Base-by-base conservation (phyloP, 345 rosid genomes). In the Linum usitatissimum region DNA sequence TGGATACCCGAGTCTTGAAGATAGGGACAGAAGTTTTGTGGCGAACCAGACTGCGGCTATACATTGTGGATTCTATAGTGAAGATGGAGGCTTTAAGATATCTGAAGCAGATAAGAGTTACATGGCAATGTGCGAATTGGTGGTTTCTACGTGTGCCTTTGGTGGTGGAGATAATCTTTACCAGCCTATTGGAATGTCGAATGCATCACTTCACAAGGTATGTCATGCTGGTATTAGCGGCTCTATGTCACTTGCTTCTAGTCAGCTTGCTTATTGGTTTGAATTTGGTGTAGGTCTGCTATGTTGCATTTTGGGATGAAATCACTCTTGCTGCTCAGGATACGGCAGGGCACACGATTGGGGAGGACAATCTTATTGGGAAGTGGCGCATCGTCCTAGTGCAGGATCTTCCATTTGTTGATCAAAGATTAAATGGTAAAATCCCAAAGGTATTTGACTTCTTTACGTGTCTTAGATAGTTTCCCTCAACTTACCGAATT, bases 111-210 rank as follows among this genome's bases (percentile, higher is more conserved):
- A 89, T 71, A 84, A 74, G 67, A 75, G 48, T 64, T 92, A 80
- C 78, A 77, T 89, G 95, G 39, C 66, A 68, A 77, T 62, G 53
- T 86, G 95, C 73, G 63, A 74, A 73, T 78, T 70, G 48, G 96
- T 80, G 10, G 95, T 92, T 59, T 85, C 96, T 64, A 92, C 96
- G 31, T 92, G 95, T 83, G 86, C 96, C 4, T 92, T 92, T 77
- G 98, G 98, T 55, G 98, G 98, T 66, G 98, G 98, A 53, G 98
- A 92, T 79, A 81, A 85, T 70, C 98, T 92, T 71, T 85, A 89
- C 73, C 83, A 89, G 64, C 98, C 98, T 62, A 92, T 92, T 71
- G 96, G 93, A 73, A 86, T 86, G 89, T 72, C 83, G 8, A 71
- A 83, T 49, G 72, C 84, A 57, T 84, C 98, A 5, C 70, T 73